Percentiles rank a stretch among this genome's conserved stretches.
These are phyloP conservation scores for Penicillium thymicola DNA, from an alignment of 2,329 filamentous ascomycete genomes.

Conservation along the genomic window DNA sequence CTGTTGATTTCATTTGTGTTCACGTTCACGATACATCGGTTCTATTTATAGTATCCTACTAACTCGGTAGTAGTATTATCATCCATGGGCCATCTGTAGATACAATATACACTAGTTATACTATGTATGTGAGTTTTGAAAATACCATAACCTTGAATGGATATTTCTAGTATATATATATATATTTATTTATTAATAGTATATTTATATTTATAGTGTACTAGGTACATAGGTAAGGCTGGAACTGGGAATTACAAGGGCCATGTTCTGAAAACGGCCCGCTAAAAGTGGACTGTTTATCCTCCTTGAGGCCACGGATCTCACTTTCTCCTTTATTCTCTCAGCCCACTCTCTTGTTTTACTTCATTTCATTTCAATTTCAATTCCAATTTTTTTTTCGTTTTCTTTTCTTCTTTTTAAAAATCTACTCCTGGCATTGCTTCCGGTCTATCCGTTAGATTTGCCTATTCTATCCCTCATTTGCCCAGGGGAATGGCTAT, in stretches of 20 bases:
- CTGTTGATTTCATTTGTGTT: background rate
- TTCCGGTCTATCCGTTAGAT: slow-evolving; percentile 4
- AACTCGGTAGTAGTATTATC: background rate
- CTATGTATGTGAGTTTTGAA: background rate
- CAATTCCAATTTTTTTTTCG: background rate
- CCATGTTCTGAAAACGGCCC: slow-evolving; percentile 22
- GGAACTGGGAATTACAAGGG: background rate
- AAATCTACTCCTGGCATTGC: background rate
- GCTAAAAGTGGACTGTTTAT: slow-evolving; percentile 23
- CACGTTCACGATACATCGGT: background rate
- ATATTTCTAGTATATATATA: background rate
- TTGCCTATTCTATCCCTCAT: slow-evolving; percentile 9
- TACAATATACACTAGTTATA: background rate
- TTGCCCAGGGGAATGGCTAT: slow-evolving; percentile 16
- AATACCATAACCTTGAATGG: background rate
- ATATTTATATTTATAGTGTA: background rate
- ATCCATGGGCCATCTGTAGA: background rate
- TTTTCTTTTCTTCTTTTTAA: background rate
- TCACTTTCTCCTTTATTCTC: slow-evolving; percentile 10
- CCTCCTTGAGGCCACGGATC: slow-evolving; percentile 21
- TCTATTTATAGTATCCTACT: too few species aligned
- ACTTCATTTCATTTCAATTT: slow-evolving; percentile 8
- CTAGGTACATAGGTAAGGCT: background rate
- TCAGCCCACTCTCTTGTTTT: slow-evolving; percentile 7
- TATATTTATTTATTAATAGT: background rate